Evolutionary conservation across 2,329 filamentous ascomycete species (phyloP).

Genomic region (Sporothrix euskadiensis): DNA sequence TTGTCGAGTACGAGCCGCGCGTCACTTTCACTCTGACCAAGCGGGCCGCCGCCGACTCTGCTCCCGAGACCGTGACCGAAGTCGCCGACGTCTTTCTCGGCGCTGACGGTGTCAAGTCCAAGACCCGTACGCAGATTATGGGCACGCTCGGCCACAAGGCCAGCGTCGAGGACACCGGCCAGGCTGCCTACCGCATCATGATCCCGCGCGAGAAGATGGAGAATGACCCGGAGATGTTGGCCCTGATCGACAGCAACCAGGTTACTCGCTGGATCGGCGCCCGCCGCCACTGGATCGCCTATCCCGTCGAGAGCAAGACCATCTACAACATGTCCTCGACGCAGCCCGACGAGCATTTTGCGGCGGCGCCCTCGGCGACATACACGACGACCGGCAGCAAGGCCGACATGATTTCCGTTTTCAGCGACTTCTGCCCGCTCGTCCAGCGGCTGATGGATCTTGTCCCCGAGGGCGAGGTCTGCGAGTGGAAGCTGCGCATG

Average conservation of each 20-base stretch:
- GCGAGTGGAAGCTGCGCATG: slow-evolving; percentile 64
- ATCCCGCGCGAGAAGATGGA: slow-evolving; percentile 66
- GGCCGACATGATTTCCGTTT: slow-evolving; percentile 60
- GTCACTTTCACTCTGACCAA: slow-evolving; percentile 1
- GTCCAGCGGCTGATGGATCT: slow-evolving; percentile 60
- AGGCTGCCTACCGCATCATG: slow-evolving; percentile 80
- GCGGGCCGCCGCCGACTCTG: neutral
- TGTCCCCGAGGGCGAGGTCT: slow-evolving; percentile 62
- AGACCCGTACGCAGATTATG: slow-evolving; percentile 55
- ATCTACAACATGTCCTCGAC: slow-evolving; percentile 66
- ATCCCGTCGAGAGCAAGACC: slow-evolving; percentile 67
- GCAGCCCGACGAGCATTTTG: slow-evolving; percentile 62
- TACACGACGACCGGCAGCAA: slow-evolving; percentile 66
- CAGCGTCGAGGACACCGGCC: slow-evolving; percentile 66
- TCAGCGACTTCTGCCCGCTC: slow-evolving; percentile 60
- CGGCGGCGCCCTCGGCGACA: slow-evolving; percentile 56
- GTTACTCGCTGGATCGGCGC: slow-evolving; percentile 77
- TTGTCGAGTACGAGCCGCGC: slow-evolving; percentile 58
- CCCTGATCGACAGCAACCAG: slow-evolving; percentile 64
- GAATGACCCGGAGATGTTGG: slow-evolving; percentile 65
- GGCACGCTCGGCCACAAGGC: slow-evolving; percentile 52
- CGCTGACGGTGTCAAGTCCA: slow-evolving; percentile 58
- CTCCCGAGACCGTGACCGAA: slow-evolving; percentile 37
- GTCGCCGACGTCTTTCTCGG: slow-evolving; percentile 56
- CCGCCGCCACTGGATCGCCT: slow-evolving; percentile 74